Conservation (phyloP, 1,284 basidiomycete species). For the Leccinum proliferum region DNA sequence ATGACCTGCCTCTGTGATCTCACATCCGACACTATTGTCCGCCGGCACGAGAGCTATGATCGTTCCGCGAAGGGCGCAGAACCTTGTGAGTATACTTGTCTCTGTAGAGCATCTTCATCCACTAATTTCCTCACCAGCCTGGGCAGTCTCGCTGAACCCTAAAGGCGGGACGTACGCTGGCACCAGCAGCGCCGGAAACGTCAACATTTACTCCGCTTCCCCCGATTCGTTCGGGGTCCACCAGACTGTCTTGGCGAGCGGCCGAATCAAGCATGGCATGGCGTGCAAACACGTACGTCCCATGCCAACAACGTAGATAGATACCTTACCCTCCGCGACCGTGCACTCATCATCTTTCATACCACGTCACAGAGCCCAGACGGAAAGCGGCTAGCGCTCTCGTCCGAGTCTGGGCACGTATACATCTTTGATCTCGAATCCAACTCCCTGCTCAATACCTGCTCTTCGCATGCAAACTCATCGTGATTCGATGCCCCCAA, state of each 20-base stretch:
- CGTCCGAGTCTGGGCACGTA: constrained; percentile 78
- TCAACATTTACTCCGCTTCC: constrained; percentile 61
- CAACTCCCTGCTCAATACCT: constrained; percentile 57
- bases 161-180: constrained; percentile 69
- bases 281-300: constrained; percentile 66
- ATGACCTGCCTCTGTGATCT: constrained; percentile 71
- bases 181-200: constrained; percentile 69
- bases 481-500: too few relatives aligned
- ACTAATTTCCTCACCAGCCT: constrained; percentile 42
- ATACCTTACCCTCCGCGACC: not conserved
- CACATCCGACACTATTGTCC: constrained; percentile 49
- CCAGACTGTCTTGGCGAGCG: constrained; percentile 53
- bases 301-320: constrained; percentile 6
- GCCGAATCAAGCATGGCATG: constrained; percentile 81
- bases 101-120: not conserved
- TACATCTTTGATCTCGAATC: constrained; percentile 75
- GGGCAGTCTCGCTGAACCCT: constrained; percentile 78
- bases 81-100: constrained; percentile 49
- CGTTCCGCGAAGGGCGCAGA: constrained; percentile 50
- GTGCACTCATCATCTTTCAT: constrained; percentile 10
- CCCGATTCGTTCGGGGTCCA: constrained; percentile 57
- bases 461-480: constrained; percentile 83
- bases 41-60: constrained; percentile 68
- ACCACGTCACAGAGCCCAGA: constrained; percentile 66
- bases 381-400: constrained; percentile 70